Base-by-base conservation (phyloP, 495 filamentous ascomycete genomes). In the Aspergillus ostianus region DNA sequence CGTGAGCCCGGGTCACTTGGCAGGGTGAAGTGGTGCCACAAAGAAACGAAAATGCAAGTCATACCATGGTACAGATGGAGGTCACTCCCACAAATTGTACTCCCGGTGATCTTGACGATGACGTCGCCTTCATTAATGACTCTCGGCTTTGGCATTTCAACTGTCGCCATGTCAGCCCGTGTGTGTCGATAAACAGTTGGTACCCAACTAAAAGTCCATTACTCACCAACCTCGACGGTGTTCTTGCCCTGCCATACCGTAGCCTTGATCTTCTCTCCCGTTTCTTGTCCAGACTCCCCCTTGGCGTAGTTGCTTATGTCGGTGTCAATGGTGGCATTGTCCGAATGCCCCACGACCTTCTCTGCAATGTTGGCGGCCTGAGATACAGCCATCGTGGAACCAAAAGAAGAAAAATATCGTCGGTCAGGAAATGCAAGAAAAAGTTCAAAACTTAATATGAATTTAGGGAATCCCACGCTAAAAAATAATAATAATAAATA, bases 1-100 rank as follows among this genome's bases (percentile, higher is more conserved):
- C 7, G 26, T 64, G 19, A 63, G n/a, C n/a, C n/a, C n/a, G n/a
- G n/a, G n/a, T n/a, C n/a, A n/a, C n/a, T n/a, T n/a, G n/a, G n/a
- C n/a, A n/a, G n/a, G n/a, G n/a, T n/a, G n/a, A n/a, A n/a, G 48
- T 17, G 4, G 17, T 36, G 45, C 56, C 4, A 21, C 52, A n/a
- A 19, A 54, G 9, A 29, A 47, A 6, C 27, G 15, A 30, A 8
- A 6, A 15, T 7, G 12, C 9, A 44, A 44, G 47, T 54, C 60
- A 57, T 60, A 73, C 84, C 86, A 65, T 96, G 91, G 32, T 89
- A 82, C 21, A 96, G 75, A 66, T 96, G 93, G 9, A 96, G 77
- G 63, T 97, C 93, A 57, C 83, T 88, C 4, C 92, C 92, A 74
- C 93, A 97, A 57, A 97, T 86, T 0, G 91, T 96, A 58, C 80